phyloP scores from a whole-genome alignment of 306 rosid species.

The Trifolium pratense region DNA sequence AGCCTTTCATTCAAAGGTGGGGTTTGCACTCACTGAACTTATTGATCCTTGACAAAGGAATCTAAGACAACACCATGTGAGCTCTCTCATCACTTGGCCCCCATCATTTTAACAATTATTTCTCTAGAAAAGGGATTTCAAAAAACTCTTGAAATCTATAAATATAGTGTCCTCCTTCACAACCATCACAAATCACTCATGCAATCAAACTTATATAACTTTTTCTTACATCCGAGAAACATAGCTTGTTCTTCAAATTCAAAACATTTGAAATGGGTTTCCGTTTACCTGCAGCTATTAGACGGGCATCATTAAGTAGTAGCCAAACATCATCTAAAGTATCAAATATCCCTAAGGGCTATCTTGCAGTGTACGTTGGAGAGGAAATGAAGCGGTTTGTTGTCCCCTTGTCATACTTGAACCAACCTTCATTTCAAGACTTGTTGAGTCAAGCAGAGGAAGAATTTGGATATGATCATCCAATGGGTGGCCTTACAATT shows the following conservation, averaged over 20 bases:
- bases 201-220: not conserved
- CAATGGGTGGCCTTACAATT: slow-evolving; percentile 19
- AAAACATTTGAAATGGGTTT: slow-evolving; percentile 30
- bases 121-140: slow-evolving; percentile 16
- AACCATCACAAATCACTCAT: slow-evolving; percentile 2
- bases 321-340: slow-evolving; percentile 21
- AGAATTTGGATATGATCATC: slow-evolving; percentile 15
- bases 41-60: slow-evolving; percentile 2
- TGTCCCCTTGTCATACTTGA: slow-evolving; percentile 11
- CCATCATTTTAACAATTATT: not conserved
- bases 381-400: slow-evolving; percentile 12
- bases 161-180: slow-evolving; percentile 1
- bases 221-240: not conserved
- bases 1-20: slow-evolving; percentile 2
- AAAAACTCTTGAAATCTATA: slow-evolving; percentile 6
- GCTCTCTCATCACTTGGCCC: slow-evolving; percentile 4
- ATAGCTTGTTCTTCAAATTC: not conserved
- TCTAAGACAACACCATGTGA: slow-evolving; percentile 41
- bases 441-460: slow-evolving; percentile 12
- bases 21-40: slow-evolving; percentile 1
- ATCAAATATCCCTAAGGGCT: slow-evolving; percentile 14
- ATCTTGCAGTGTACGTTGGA: slow-evolving; percentile 16
- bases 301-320: slow-evolving; percentile 2
- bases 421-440: slow-evolving; percentile 25
- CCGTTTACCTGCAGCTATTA: slow-evolving; percentile 2